Conservation (phyloP, 176 grass and related monocot genomes). For the Eremochloa ophiuroides region DNA sequence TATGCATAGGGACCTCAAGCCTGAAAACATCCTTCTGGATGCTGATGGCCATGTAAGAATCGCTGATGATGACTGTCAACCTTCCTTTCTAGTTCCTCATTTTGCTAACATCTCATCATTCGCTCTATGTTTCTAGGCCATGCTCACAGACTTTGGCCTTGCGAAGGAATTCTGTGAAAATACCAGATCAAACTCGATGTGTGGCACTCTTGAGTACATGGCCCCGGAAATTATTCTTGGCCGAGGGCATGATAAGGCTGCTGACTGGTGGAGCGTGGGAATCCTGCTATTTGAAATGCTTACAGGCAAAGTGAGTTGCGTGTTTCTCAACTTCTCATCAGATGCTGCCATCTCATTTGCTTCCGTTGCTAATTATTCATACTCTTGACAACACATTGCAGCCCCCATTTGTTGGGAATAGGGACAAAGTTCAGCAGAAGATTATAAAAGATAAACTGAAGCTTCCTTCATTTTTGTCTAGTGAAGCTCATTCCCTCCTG, state of each 20-base stretch:
- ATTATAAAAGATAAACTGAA: slow-evolving; percentile 89
- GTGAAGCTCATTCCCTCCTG: slow-evolving; percentile 88
- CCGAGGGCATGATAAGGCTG: slow-evolving; percentile 88
- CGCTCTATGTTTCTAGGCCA: slow-evolving; percentile 39
- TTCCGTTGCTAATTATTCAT: not conserved
- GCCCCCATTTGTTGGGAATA: slow-evolving; percentile 77
- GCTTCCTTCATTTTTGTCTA: slow-evolving; percentile 76
- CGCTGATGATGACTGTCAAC: not conserved
- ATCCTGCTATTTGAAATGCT: slow-evolving; percentile 99
- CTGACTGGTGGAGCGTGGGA: slow-evolving; percentile 98
- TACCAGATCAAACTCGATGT: slow-evolving; percentile 92
- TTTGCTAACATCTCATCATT: slow-evolving; percentile 4
- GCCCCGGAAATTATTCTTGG: slow-evolving; percentile 91
- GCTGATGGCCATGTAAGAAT: slow-evolving; percentile 84
- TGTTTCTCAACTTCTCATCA: not conserved
- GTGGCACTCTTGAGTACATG: slow-evolving; percentile 94
- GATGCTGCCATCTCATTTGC: not conserved
- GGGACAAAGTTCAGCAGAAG: slow-evolving; percentile 89
- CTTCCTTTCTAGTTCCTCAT: not conserved
- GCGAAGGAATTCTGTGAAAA: slow-evolving; percentile 87
- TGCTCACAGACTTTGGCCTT: slow-evolving; percentile 95
- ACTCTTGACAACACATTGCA: slow-evolving; percentile 26
- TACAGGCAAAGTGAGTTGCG: slow-evolving; percentile 67
- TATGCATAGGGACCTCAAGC: slow-evolving; percentile 99
- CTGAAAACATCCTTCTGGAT: slow-evolving; percentile 92